Base-by-base conservation (phyloP, 2,329 filamentous ascomycete species). In the Byssothecium circinans region DNA sequence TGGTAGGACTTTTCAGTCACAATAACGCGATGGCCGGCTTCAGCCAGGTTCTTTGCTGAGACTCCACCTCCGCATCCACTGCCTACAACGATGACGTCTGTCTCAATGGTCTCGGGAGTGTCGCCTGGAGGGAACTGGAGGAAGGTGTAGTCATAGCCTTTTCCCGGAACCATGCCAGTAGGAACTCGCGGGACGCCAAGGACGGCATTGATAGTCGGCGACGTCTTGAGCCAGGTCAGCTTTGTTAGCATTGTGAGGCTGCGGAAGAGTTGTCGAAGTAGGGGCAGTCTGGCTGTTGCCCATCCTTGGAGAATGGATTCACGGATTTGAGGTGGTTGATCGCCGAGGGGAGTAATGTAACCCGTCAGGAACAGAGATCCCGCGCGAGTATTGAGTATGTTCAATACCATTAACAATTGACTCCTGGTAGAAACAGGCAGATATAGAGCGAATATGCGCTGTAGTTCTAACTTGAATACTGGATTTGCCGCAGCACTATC, bases 11-110 rank as follows among this genome's bases (percentile, higher is more conserved):
- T 94, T 57, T 95, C 90, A 2, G 90, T 85, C 1, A 96, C 88
- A 3, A 95, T 68, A 22, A 96, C 89, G 17, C 78, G 77, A 54
- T 88, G 78, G 3, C 88, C 89, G 1, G 86, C 87, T 69, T 91
- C 85, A 8, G 91, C 83, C 1, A 96, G 74, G 41, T 88, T 86
- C 69, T 91, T 91, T 19, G 91, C 91, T 29, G 81, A 82, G 0
- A 96, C 90, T 8, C 80, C 89, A 33, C 88, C 91, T 53, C 91
- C 91, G 59, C 89, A 95, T 22, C 91, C 91, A 30, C 88, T 94
- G 2, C 91, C 91, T 17, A 96, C 80, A 48, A 96, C 84, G 33
- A 95, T 83, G 1, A 95, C 83, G 67, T 96, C 92, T 0, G 88
- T 86, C 44, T 90, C 83, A 32, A 95, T 74, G 2, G 78, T 77